Conservation (phyloP, 192 early-diverging fungal species). For the Oehlia diaphana region DNA sequence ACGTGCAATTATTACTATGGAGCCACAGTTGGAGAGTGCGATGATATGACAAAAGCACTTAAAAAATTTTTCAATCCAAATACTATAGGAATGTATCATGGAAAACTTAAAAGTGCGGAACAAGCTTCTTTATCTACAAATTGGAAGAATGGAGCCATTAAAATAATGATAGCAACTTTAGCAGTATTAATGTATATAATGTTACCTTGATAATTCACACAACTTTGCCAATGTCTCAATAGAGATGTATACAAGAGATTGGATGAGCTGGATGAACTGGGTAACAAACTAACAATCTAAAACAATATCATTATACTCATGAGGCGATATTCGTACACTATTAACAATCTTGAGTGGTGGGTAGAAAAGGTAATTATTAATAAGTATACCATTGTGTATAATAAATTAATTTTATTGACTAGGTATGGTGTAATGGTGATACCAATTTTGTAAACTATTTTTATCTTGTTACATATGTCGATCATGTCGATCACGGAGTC, state of each 20-base stretch:
- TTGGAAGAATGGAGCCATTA: constrained; percentile 3
- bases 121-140: constrained; percentile 1
- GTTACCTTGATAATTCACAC: constrained; percentile 1
- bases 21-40: background rate
- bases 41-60: constrained; percentile 3
- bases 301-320: background rate
- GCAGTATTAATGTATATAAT: background rate
- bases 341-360: background rate
- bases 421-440: background rate
- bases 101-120: constrained; percentile 3
- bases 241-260: constrained; percentile 7
- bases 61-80: background rate
- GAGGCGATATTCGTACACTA: background rate
- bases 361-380: constrained; percentile 1
- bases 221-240: background rate
- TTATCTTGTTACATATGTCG: background rate
- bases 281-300: background rate
- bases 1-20: background rate
- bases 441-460: background rate
- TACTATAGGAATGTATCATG: constrained; percentile 1
- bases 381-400: background rate
- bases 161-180: background rate
- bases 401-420: background rate
- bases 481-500: background rate
- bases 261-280: background rate